Evolutionary conservation across 2,329 filamentous ascomycete genomes (phyloP), one percentile per base, ranked within the genome.

Genomic region (Paraconiothyrium brasiliense): DNA sequence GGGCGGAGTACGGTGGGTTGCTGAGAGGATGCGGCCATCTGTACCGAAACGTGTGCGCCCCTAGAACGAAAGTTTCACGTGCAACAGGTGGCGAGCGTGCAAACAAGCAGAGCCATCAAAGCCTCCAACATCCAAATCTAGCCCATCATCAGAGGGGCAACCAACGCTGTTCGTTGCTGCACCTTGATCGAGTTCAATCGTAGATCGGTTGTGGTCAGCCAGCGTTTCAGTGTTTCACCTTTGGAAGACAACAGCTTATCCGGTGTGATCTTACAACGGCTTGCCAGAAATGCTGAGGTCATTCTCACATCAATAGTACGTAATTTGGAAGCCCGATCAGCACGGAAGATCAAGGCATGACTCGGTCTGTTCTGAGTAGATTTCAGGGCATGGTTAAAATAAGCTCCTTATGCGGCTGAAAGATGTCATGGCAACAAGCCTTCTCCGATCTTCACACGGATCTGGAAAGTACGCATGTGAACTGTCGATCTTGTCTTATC

Each of bases 391-490:
- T 55, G 34, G 60, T 62, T 46, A n/a, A 62, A 62, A 50, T 46
- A 62, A 62, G 60, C 60, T 62, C 60, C 46, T 14, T 13, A 27
- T 13, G 35, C 24, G 32, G 24, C 54, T 59, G 56, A 35, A 46
- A 44, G n/a, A 56, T 47, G 4, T 20, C 58, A 57, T 46, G 39
- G 54, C 52, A 27, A 52, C 11, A 43, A 49, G n/a, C 43, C 34
- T 44, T 22, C 37, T 39, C n/a, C 27, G 24, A 52, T 57, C 43
- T 41, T 55, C 16, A 37, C 14, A 44, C n/a, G 32, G 48, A 58
- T 61, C 54, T 41, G n/a, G 24, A 51, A 20, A 22, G 6, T 11
- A 30, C 43, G 46, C 46, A 32, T 51, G 39, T 47, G 16, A 37
- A 2, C 11, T 16, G 54, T 56, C 39, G 30, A 56, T 47, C 54